Evolutionary conservation across 2,329 filamentous ascomycete species (phyloP).

Genomic region (Lachnellula willkommii): DNA sequence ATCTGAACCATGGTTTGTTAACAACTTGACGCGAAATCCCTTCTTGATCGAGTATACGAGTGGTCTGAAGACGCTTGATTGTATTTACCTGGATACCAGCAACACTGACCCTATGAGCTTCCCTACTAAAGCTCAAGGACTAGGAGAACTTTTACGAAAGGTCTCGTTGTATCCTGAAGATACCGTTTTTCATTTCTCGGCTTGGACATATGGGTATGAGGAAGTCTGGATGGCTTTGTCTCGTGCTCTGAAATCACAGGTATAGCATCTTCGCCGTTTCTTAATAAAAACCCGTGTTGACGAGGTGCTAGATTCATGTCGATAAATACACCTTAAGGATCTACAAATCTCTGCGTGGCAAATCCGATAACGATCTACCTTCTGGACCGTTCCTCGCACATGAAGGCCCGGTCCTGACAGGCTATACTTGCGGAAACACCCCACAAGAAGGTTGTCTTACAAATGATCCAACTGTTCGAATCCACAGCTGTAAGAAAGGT

Average conservation of each 20-base stretch:
- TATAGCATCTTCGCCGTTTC: constrained; percentile 29
- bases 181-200: constrained; percentile 76
- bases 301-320: constrained; percentile 61
- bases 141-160: constrained; percentile 67
- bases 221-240: constrained; percentile 84
- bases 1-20: constrained; percentile 82
- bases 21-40: constrained; percentile 65
- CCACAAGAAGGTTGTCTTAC: constrained; percentile 68
- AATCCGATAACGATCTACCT: constrained; percentile 33
- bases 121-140: constrained; percentile 65
- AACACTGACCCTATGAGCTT: constrained; percentile 49
- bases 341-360: constrained; percentile 58
- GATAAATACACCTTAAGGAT: constrained; percentile 73
- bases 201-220: constrained; percentile 93
- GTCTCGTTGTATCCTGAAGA: constrained; percentile 62
- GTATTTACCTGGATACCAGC: constrained; percentile 85
- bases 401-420: constrained; percentile 64
- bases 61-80: constrained; percentile 64
- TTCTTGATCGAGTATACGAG: constrained; percentile 67
- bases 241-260: constrained; percentile 59
- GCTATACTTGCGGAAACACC: constrained; percentile 70
- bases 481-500: constrained; percentile 84
- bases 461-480: constrained; percentile 50
- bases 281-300: constrained; percentile 6
- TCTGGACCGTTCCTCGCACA: constrained; percentile 37